Evolutionary conservation across 2,329 filamentous ascomycete species (phyloP).

Genomic region (Chaetomium sp.): DNA sequence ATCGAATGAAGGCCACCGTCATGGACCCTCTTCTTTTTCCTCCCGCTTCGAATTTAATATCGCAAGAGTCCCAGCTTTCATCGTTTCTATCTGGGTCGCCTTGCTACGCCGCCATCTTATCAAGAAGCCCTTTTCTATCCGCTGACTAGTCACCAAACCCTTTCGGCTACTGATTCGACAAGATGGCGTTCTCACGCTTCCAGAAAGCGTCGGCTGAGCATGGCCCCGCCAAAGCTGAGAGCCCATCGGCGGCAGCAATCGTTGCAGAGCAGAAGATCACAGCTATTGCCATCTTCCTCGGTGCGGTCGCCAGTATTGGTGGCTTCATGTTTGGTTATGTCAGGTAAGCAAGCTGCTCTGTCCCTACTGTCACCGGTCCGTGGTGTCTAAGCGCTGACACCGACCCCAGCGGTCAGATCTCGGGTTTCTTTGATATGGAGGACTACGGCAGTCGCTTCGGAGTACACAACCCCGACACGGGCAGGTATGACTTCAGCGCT

Average conservation of each 20-base stretch:
- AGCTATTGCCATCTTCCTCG: conserved; percentile 45
- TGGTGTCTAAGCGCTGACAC: conserved; percentile 10
- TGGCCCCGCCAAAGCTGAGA: background rate
- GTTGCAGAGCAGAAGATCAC: conserved; percentile 33
- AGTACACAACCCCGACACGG: conserved; percentile 41
- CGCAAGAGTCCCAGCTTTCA: background rate
- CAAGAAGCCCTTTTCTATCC: conserved; percentile 2
- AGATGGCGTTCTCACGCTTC: conserved; percentile 16
- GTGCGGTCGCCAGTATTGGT: conserved; percentile 55
- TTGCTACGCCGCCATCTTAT: background rate
- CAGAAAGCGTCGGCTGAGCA: conserved; percentile 11
- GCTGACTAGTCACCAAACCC: conserved; percentile 1
- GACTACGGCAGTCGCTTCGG: conserved; percentile 61
- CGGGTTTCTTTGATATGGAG: conserved; percentile 62
- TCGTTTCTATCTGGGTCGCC: background rate
- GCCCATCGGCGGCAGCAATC: conserved; percentile 12
- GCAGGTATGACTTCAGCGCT: conserved; percentile 54
- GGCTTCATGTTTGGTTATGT: conserved; percentile 62
- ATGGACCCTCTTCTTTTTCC: conserved; percentile 1
- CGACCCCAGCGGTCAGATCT: conserved; percentile 56
- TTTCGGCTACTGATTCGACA: conserved; percentile 5
- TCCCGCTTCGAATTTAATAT: conserved; percentile 18
- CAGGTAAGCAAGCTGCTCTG: conserved; percentile 43
- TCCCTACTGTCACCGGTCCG: background rate
- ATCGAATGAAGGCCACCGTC: background rate